phyloP scores from a whole-genome alignment of 2,329 filamentous ascomycete species.

The Colletotrichum tamarilloi region DNA sequence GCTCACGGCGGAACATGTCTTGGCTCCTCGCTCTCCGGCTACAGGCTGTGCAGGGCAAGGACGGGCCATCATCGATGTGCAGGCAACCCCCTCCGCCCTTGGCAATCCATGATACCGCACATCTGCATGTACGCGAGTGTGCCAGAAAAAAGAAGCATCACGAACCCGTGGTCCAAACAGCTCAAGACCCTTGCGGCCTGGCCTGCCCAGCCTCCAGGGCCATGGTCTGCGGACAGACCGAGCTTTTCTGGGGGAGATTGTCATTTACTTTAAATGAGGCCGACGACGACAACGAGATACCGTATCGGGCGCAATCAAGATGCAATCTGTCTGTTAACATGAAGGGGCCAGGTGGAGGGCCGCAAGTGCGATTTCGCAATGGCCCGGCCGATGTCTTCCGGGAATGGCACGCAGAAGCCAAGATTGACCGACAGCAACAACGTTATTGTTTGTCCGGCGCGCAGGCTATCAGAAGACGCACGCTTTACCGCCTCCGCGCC shows the following conservation, averaged over 20 bases:
- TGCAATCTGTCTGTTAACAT: slow-evolving; percentile 28
- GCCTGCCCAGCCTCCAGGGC: slow-evolving; percentile 4
- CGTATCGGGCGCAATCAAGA: slow-evolving; percentile 22
- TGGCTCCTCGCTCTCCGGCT: slow-evolving; percentile 5
- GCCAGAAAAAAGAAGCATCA: slow-evolving; percentile 18
- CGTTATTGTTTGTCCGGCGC: background rate
- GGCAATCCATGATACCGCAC: slow-evolving; percentile 2
- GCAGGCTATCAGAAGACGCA: background rate
- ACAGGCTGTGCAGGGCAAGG: slow-evolving; percentile 19
- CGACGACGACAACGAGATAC: background rate
- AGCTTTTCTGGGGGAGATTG: slow-evolving; percentile 3
- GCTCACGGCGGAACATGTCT: slow-evolving; percentile 21
- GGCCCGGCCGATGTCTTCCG: background rate
- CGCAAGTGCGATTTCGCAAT: background rate
- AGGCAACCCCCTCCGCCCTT: slow-evolving; percentile 19
- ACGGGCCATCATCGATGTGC: background rate
- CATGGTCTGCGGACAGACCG: slow-evolving; percentile 14
- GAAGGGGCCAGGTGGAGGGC: slow-evolving; percentile 28
- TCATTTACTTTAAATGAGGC: background rate
- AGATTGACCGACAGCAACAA: background rate
- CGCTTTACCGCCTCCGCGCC: slow-evolving; percentile 14
- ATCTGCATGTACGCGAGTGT: slow-evolving; percentile 6
- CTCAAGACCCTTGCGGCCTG: background rate
- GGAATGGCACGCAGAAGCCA: background rate
- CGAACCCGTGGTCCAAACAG: slow-evolving; percentile 30